phyloP scores from a whole-genome alignment of 345 rosid species.

The Eutrema yunnanense region DNA sequence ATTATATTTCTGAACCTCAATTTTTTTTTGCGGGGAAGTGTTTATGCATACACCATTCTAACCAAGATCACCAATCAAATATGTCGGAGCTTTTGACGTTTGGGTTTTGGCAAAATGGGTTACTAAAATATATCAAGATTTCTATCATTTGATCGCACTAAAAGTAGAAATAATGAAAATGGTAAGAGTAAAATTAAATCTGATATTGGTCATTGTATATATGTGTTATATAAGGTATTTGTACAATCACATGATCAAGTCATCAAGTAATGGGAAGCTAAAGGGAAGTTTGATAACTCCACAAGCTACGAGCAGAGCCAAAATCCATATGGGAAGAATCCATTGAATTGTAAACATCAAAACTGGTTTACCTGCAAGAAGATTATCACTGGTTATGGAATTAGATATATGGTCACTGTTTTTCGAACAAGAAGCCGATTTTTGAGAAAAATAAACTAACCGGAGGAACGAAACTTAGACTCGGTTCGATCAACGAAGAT shows the following conservation, averaged over 20 bases:
- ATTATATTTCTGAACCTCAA: neutral
- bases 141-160: neutral
- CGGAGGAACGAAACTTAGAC: constrained; percentile 44
- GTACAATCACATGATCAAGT: constrained; percentile 44
- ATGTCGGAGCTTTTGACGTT: neutral
- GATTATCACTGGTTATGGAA: neutral
- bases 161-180: neutral
- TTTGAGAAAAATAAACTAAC: constrained; percentile 22
- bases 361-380: constrained; percentile 49
- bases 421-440: neutral
- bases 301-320: constrained; percentile 50
- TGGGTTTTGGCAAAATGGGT: neutral
- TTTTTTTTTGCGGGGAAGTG: neutral
- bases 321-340: constrained; percentile 60
- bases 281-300: constrained; percentile 64
- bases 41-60: neutral
- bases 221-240: neutral
- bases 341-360: constrained; percentile 42
- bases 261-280: constrained; percentile 49
- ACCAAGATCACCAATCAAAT: neutral
- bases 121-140: neutral
- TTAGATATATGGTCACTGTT: neutral
- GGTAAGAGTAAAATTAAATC: neutral
- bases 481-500: constrained; percentile 45
- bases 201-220: neutral